Evolutionary conservation across 345 rosid genomes (phyloP).

Genomic region (Pelargonium nanum): DNA sequence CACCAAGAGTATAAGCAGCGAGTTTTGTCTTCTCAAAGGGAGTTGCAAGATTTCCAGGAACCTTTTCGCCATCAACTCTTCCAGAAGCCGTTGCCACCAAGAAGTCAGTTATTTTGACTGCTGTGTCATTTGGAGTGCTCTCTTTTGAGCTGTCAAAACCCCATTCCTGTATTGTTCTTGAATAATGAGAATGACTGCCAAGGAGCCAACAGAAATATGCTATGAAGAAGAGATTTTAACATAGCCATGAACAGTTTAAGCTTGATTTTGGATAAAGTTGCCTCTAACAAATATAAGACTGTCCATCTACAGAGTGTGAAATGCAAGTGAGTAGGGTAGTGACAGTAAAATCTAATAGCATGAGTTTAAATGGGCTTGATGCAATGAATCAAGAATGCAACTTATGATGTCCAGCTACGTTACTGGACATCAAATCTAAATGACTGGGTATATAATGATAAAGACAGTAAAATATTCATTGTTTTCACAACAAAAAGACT

Average conservation of each 20-base stretch:
- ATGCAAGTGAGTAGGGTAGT: background rate
- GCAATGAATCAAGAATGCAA: no score
- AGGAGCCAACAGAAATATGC: background rate
- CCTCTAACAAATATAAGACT: background rate
- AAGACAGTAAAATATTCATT: no score
- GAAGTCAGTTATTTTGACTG: constrained; percentile 71
- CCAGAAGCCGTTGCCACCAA: constrained; percentile 95
- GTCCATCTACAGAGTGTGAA: background rate
- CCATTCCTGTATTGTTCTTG: constrained; percentile 53
- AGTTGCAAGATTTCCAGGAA: constrained; percentile 86
- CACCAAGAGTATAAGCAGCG: constrained; percentile 94
- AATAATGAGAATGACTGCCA: constrained; percentile 19
- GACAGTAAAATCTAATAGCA: background rate
- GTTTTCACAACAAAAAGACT: no score
- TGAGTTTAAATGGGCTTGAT: no score
- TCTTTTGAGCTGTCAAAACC: constrained; percentile 49
- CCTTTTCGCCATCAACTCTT: constrained; percentile 83
- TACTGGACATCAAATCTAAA: no score
- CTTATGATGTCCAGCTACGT: no score
- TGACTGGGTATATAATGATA: no score
- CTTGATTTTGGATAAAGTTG: background rate
- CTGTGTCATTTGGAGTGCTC: constrained; percentile 46
- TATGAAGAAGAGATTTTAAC: background rate
- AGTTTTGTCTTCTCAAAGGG: constrained; percentile 96
- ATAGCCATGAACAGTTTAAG: background rate